These are phyloP conservation scores for Ulota crispa DNA, from an alignment of 225 moss, liverwort and hornwort species.

Conservation along the genomic window DNA sequence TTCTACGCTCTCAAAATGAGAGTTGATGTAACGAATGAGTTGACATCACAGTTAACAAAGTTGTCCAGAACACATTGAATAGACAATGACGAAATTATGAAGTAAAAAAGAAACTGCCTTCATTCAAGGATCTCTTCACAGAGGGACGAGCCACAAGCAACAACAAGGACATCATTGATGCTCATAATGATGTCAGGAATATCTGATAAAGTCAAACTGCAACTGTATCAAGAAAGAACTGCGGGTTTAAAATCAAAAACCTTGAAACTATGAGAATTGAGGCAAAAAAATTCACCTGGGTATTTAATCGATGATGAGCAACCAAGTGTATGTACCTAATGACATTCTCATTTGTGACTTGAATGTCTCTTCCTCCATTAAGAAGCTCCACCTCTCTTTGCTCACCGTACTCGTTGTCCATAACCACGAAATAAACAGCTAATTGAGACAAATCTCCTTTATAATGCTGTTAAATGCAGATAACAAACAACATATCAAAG, in stretches of 20 bases:
- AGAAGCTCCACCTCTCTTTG: slow-evolving; percentile 89
- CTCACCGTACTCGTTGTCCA: slow-evolving; percentile 96
- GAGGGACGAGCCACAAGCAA: background rate
- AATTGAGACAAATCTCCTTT: slow-evolving; percentile 76
- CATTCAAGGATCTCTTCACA: background rate
- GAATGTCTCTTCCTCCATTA: slow-evolving; percentile 82
- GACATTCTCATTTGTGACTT: slow-evolving; percentile 82
- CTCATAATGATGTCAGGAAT: background rate
- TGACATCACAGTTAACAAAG: background rate
- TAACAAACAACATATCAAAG: slow-evolving; percentile 20
- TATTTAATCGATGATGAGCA: slow-evolving; percentile 96
- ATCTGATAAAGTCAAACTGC: slow-evolving; percentile 10
- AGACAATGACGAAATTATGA: slow-evolving; percentile 3
- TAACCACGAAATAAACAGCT: slow-evolving; percentile 87
- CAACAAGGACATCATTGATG: background rate
- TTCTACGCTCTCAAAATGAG: background rate
- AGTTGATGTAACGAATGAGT: background rate
- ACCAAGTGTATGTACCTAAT: slow-evolving; percentile 89
- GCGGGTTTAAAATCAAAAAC: background rate
- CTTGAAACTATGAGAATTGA: background rate
- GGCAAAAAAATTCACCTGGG: slow-evolving; percentile 53
- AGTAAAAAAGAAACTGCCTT: slow-evolving; percentile 1
- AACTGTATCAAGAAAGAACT: background rate
- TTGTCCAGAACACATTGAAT: background rate
- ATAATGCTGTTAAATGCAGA: slow-evolving; percentile 64